Base-by-base conservation (phyloP, 164 flowering plant species). In the Sedum album region DNA sequence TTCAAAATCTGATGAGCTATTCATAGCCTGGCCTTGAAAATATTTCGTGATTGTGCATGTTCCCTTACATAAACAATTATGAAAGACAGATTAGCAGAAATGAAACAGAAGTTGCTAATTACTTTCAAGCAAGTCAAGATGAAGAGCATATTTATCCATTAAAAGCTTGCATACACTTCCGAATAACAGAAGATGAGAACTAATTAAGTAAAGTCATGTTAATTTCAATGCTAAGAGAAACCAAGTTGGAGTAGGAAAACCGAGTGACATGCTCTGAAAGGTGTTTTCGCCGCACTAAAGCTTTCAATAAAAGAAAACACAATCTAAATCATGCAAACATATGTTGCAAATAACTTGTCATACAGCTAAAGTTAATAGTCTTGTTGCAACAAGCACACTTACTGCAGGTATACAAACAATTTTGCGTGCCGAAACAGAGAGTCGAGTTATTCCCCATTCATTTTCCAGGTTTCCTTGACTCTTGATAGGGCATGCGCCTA, bases 401-500 rank as follows among this genome's bases (percentile, higher is more conserved):
- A 93, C 98, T 51, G 87, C 67, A 39, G 93, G 91, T 71, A 79
- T 73, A 39, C 76, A 79, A 68, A 79, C 73, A 71, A 94, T 94
- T 84, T 89, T 94, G 77, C 95, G 84, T 1, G 97, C 97, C 28
- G 95, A 83, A 72, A 94, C 75, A 67, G 99, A 91, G 60, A 94
- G 93, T 72, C 72, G 72, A 46, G 95, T 91, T 48, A 94, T 79
- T 75, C 86, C 76, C 99, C 99, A 94, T 39, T 75, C 78, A 66
- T 42, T 78, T 42, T 68, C 71, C 63, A 68, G 79, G 79, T 75
- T n/a, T n/a, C n/a, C 84, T 60, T 76, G 80, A 18, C 48, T 70
- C 68, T 79, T 83, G 49, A 68, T 69, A 64, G 76, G 78, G 71
- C 66, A 69, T 44, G 77, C 64, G 6, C 88, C 90, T 68, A 89